Percentiles rank a stretch among this genome's conserved stretches.
These are phyloP conservation scores for Leccinum huronense DNA, from an alignment of 1,284 basidiomycete genomes.

Conservation along the genomic window DNA sequence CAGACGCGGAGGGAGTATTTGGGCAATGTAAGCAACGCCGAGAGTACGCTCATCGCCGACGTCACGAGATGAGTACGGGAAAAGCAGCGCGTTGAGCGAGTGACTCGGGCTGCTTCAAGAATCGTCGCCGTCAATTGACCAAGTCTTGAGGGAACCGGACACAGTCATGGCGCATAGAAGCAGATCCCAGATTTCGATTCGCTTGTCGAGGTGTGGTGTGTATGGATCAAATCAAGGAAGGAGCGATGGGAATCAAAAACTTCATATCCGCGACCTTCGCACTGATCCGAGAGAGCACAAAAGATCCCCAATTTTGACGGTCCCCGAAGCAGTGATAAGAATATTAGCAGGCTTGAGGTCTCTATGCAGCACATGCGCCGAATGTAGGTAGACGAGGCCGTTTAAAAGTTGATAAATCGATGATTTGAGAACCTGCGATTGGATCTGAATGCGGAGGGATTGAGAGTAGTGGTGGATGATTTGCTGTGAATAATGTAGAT, in stretches of 20 bases:
- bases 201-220: conserved; percentile 25
- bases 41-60: conserved; percentile 76
- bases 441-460: conserved; percentile 76
- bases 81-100: conserved; percentile 48
- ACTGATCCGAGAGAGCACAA: conserved; percentile 65
- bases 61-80: conserved; percentile 67
- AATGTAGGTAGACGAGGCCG: conserved; percentile 93
- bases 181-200: too few relatives aligned
- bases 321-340: conserved; percentile 84
- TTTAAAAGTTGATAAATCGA: conserved; percentile 96
- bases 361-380: conserved; percentile 91
- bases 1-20: conserved; percentile 77
- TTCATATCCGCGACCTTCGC: conserved; percentile 43
- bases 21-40: conserved; percentile 72
- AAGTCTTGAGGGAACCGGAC: conserved; percentile 67
- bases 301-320: conserved; percentile 98
- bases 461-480: conserved; percentile 97
- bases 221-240: conserved; percentile 58
- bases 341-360: conserved; percentile 99
- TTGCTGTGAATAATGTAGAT: conserved; percentile 57
- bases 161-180: conserved; percentile 76
- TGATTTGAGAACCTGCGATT: conserved; percentile 82
- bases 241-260: conserved; percentile 50
- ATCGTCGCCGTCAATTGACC: conserved; percentile 81
- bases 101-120: conserved; percentile 71